These are phyloP conservation scores for Russula sp. DNA, from an alignment of 768 basidiomycete genomes.

Conservation along the genomic window DNA sequence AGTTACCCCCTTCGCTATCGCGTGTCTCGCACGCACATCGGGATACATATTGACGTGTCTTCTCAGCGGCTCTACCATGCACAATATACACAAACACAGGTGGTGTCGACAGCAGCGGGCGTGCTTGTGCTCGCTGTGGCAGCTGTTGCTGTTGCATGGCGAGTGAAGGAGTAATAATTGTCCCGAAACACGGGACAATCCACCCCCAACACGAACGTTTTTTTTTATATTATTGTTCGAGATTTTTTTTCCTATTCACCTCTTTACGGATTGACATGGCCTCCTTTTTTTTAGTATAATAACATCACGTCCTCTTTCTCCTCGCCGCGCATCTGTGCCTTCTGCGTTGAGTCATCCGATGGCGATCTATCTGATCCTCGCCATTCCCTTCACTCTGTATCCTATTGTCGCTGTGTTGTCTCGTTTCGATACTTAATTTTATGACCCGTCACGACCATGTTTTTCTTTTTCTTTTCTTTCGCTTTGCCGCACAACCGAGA, in stretches of 20 bases:
- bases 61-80: not conserved
- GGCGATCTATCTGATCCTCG: conserved; percentile 4
- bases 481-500: conserved; percentile 12
- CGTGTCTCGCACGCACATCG: not conserved
- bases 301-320: conserved; percentile 8
- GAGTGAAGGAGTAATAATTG: conserved; percentile 21
- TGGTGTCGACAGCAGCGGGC: conserved; percentile 23
- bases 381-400: conserved; percentile 9
- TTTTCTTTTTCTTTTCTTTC: not conserved
- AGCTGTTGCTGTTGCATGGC: conserved; percentile 24
- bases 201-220: not conserved
- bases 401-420: conserved; percentile 15
- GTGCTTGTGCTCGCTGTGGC: conserved; percentile 24
- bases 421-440: conserved; percentile 21
- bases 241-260: conserved; percentile 1
- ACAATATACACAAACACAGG: conserved; percentile 14
- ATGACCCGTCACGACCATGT: conserved; percentile 24
- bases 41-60: not conserved
- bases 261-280: conserved; percentile 15
- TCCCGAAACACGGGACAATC: not conserved
- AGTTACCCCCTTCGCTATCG: not conserved
- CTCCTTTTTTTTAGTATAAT: conserved; percentile 19
- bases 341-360: not conserved
- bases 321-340: conserved; percentile 6
- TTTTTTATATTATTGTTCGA: conserved; percentile 22